These are phyloP conservation scores for Pulveroboletus sp. DNA, from an alignment of 768 basidiomycete species.

Conservation along the genomic window DNA sequence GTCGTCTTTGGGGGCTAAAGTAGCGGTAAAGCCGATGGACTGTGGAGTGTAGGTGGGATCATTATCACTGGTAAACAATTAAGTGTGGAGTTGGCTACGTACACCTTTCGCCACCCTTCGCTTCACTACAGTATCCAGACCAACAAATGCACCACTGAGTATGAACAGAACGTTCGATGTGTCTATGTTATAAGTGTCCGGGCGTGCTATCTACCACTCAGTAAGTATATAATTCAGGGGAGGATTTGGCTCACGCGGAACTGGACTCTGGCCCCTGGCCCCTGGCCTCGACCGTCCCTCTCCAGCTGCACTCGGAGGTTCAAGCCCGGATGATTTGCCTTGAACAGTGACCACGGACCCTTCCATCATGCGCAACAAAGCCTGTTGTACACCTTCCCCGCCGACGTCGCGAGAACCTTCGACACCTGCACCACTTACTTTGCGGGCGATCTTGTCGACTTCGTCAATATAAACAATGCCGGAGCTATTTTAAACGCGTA, in stretches of 20 bases:
- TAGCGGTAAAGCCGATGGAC: constrained; percentile 87
- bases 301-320: constrained; percentile 42
- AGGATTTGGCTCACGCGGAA: constrained; percentile 18
- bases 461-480: constrained; percentile 98
- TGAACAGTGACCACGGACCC: constrained; percentile 82
- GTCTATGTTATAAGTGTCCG: constrained; percentile 73
- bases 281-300: constrained; percentile 49
- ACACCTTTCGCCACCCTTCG: constrained; percentile 82
- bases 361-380: constrained; percentile 90
- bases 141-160: constrained; percentile 92
- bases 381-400: constrained; percentile 95
- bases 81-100: constrained; percentile 28
- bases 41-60: constrained; percentile 28
- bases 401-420: constrained; percentile 85
- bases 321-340: constrained; percentile 55
- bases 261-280: constrained; percentile 42
- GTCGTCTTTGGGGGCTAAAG: constrained; percentile 38
- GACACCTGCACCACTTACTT: constrained; percentile 45
- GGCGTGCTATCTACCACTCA: constrained; percentile 40
- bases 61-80: not conserved
- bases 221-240: not conserved
- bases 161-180: constrained; percentile 94
- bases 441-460: constrained; percentile 87
- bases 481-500: constrained; percentile 45
- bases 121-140: constrained; percentile 78